These are phyloP conservation scores for Fraxinus excelsior DNA, from an alignment of 257 asterid species.

Conservation along the genomic window DNA sequence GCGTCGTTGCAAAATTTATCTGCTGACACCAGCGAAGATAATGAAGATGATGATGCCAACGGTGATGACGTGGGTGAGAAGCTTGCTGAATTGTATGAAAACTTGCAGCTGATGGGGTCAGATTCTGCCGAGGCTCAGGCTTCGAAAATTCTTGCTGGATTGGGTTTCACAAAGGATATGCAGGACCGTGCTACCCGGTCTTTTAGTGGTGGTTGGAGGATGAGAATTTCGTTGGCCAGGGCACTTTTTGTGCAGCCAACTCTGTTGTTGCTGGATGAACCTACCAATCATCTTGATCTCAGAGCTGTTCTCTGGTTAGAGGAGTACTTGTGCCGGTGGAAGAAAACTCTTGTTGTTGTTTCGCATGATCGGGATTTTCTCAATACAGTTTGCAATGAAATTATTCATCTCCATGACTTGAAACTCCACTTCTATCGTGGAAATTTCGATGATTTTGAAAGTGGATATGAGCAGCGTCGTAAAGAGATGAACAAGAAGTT, in stretches of 20 bases:
- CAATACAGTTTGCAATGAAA: slow-evolving; percentile 59
- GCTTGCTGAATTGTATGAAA: slow-evolving; percentile 63
- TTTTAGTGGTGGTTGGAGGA: slow-evolving; percentile 84
- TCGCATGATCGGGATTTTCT: slow-evolving; percentile 72
- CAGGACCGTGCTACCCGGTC: slow-evolving; percentile 63
- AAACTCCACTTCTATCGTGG: slow-evolving; percentile 66
- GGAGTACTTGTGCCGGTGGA: slow-evolving; percentile 73
- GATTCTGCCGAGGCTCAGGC: slow-evolving; percentile 83
- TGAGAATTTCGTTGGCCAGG: slow-evolving; percentile 73
- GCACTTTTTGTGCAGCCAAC: slow-evolving; percentile 81
- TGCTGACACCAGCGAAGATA: slow-evolving; percentile 31
- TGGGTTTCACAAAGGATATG: slow-evolving; percentile 73
- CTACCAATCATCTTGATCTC: slow-evolving; percentile 76
- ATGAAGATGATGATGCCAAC: slow-evolving; percentile 35
- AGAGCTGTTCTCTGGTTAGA: slow-evolving; percentile 75
- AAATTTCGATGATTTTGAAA: slow-evolving; percentile 60
- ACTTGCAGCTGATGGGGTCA: slow-evolving; percentile 63
- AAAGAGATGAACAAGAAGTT: slow-evolving; percentile 62
- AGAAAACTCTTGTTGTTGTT: slow-evolving; percentile 72
- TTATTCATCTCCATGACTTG: slow-evolving; percentile 67
- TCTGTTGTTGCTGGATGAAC: slow-evolving; percentile 64
- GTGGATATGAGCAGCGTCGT: slow-evolving; percentile 65
- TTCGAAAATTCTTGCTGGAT: slow-evolving; percentile 69
- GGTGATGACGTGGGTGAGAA: slow-evolving; percentile 54
- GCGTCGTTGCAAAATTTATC: slow-evolving; percentile 46